Evolutionary conservation across 2,329 filamentous ascomycete genomes (phyloP).

Genomic region (Scopulariopsis brevicaulis): DNA sequence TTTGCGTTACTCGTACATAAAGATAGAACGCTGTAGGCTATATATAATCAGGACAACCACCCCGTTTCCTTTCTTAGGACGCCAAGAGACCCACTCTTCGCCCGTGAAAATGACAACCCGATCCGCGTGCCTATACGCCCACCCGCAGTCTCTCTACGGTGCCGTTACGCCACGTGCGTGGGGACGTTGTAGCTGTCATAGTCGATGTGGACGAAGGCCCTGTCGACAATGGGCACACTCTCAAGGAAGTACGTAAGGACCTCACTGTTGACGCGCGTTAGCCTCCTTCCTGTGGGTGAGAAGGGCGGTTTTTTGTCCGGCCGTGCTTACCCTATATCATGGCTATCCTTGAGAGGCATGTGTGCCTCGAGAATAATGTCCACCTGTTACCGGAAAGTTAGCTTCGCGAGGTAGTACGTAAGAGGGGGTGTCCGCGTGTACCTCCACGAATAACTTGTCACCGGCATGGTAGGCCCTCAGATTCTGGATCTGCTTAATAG

Average conservation of each 20-base stretch:
- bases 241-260: conserved; percentile 75
- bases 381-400: conserved; percentile 31
- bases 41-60: background rate
- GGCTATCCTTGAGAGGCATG: conserved; percentile 65
- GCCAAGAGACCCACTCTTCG: background rate
- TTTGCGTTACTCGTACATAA: background rate
- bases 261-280: conserved; percentile 28
- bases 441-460: conserved; percentile 68
- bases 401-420: background rate
- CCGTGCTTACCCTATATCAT: conserved; percentile 46
- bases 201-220: conserved; percentile 58
- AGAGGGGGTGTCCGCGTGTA: conserved; percentile 12
- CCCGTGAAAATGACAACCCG: background rate
- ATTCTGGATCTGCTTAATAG: conserved; percentile 77
- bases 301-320: background rate
- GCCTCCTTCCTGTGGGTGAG: background rate
- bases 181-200: conserved; percentile 52
- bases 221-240: conserved; percentile 67
- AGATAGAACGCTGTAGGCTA: background rate
- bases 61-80: background rate
- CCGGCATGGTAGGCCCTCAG: conserved; percentile 77
- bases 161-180: conserved; percentile 35
- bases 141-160: background rate
- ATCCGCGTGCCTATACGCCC: background rate
- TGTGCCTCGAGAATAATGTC: conserved; percentile 74